Evolutionary conservation across 306 rosid species (phyloP), one percentile per base, ranked within the genome.

Genomic region (Vigna angularis): DNA sequence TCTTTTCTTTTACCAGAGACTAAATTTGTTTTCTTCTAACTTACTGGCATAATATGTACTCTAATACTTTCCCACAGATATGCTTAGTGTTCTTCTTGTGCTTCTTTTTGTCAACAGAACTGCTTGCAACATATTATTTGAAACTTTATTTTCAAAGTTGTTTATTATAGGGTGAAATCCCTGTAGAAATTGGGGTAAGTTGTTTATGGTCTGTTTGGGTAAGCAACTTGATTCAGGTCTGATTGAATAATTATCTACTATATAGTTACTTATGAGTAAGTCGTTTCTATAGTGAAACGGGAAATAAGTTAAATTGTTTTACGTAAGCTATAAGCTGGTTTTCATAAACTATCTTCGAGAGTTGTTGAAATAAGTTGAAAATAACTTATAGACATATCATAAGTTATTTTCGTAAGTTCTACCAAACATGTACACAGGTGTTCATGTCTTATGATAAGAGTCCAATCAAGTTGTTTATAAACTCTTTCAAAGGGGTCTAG

Each of bases 51-150:
- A 20, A 49, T 14, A 0, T 61, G 22, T 30, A 3, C 48, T 16
- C 38, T 11, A 45, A 80, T 75, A 57, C 49, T 32, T 56, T 74
- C 30, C 65, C 15, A 15, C 36, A 26, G 52, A 62, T 79, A 74
- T 55, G 66, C 66, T 36, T 58, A 26, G 50, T 79, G 42, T 79
- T 53, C 17, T 18, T 28, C 34, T 34, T 68, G 49, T 73, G 51
- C 15, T 51, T 49, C 11, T 17, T 75, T 36, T 17, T 79, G 42
- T 74, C 9, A 1, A 57, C 3, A 53, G 28, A 64, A 63, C 51
- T 50, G 38, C 47, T 75, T 51, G 67, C n/a, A 26, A 20, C 47
- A 17, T 45, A n/a, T n/a, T 36, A 36, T 44, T 67, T 22, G 72
- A 12, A 32, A 66, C 17, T 66, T 66, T 66, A n/a, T 15, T 73